Conservation (phyloP, 148 eudicot genomes). For the Vaccinium myrtillus region DNA sequence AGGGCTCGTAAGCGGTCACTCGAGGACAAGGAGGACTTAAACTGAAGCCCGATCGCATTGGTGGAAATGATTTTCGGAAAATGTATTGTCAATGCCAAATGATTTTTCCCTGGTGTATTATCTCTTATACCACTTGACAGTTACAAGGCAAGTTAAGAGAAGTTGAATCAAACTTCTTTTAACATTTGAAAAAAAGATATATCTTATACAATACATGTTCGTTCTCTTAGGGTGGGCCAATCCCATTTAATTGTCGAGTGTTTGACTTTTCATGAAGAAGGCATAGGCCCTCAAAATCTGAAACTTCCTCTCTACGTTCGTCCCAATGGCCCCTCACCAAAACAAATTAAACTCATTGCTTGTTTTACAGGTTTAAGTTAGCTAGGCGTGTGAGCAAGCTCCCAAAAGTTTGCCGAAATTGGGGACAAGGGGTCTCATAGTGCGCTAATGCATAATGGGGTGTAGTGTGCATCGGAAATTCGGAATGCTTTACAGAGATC, state of each 20-base stretch:
- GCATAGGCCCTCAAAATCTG: neutral
- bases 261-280: neutral
- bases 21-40: constrained; percentile 60
- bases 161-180: neutral
- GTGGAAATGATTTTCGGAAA: neutral
- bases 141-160: neutral
- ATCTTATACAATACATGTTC: neutral
- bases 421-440: neutral
- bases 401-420: neutral
- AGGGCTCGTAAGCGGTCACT: constrained; percentile 86
- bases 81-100: neutral
- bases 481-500: neutral
- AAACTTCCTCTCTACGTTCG: neutral
- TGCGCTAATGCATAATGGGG: too few relatives aligned
- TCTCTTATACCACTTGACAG: neutral
- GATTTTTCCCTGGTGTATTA: neutral
- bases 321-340: neutral
- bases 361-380: neutral
- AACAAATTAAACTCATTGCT: neutral
- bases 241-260: neutral
- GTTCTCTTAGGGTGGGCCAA: neutral
- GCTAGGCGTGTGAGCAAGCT: neutral
- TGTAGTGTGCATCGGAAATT: too few relatives aligned
- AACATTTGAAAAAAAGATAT: neutral
- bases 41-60: neutral